Conservation (phyloP, 2,329 filamentous ascomycete species). For the Capronia americana region DNA sequence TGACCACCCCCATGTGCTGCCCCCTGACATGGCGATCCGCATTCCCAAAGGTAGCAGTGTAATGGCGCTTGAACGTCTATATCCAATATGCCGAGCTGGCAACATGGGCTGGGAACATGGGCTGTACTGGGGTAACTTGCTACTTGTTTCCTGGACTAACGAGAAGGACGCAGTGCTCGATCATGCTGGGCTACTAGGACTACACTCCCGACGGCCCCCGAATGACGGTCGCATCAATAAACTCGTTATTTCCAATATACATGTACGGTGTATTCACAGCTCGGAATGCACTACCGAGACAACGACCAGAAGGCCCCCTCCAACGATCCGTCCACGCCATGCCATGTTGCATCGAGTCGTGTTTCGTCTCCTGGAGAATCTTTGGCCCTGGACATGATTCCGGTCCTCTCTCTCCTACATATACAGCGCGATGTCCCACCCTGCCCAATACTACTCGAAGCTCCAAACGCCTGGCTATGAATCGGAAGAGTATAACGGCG, state of each 20-base stretch:
- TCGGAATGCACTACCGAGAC: neutral
- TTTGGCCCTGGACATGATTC: neutral
- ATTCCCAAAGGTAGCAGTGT: too few species aligned
- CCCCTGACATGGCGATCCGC: neutral
- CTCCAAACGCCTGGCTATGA: neutral
- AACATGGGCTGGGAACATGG: too few species aligned
- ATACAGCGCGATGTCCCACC: neutral
- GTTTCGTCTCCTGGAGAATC: neutral
- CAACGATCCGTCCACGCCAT: neutral
- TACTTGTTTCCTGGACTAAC: neutral
- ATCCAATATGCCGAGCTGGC: neutral
- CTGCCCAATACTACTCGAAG: neutral
- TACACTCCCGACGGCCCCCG: neutral
- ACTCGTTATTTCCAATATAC: neutral
- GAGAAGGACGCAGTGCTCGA: constrained; percentile 28
- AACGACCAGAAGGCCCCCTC: neutral
- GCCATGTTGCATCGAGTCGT: neutral
- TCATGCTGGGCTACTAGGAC: constrained; percentile 26
- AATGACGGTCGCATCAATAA: neutral
- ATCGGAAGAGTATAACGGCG: neutral
- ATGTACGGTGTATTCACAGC: neutral
- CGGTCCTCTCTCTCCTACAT: neutral
- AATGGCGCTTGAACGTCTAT: neutral
- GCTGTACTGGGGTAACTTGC: too few species aligned
- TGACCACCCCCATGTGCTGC: neutral